Evolutionary conservation across 1,284 basidiomycete genomes (phyloP), one percentile per base, ranked within the genome.

Genomic region (Clitocybe nebularis): DNA sequence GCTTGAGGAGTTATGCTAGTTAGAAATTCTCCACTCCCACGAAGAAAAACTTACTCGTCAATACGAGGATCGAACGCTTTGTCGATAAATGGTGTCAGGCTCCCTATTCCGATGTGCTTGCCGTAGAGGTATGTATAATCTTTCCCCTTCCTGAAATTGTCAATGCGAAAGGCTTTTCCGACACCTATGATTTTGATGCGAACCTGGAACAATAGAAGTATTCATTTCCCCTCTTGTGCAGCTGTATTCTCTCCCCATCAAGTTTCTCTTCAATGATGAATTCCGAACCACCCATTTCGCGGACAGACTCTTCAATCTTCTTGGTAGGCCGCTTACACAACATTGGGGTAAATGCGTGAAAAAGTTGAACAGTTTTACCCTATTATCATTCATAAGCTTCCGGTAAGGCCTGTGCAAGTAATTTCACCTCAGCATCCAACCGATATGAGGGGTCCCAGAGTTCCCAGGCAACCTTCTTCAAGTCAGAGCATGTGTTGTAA

Each of bases 211-310:
- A 93, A 57, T 94, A 97, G 53, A 86, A 89, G 59, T 89, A 97
- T 58, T 90, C 81, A 46, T 88, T 84, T 1, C 87, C 89, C 37
- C 84, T 74, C 63, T 90, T 95, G 58, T 98, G 94, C 38, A 98
- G 56, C 59, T 97, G 94, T 63, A 97, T 93, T 20, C 94, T 72
- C 61, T 98, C 93, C 1, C 93, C 93, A 56, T 98, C 93, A 1
- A 96, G 74, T 61, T 97, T 98, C 67, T 98, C 94, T 59, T 97
- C 93, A 35, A 98, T 88, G 49, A 92, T 70, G 59, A 96, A 96
- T 38, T 75, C 65, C 9, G 67, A 52, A 29, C 79, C 80, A 16
- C 77, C 77, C 79, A 96, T 93, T 39, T 86, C 77, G 53, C 86
- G 89, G 36, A 94, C 81, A 0, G 91, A 81, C 11, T 87, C 84